These are phyloP conservation scores for Drechslerella coelobrocha DNA, from an alignment of 2,329 filamentous ascomycete genomes.

Conservation along the genomic window DNA sequence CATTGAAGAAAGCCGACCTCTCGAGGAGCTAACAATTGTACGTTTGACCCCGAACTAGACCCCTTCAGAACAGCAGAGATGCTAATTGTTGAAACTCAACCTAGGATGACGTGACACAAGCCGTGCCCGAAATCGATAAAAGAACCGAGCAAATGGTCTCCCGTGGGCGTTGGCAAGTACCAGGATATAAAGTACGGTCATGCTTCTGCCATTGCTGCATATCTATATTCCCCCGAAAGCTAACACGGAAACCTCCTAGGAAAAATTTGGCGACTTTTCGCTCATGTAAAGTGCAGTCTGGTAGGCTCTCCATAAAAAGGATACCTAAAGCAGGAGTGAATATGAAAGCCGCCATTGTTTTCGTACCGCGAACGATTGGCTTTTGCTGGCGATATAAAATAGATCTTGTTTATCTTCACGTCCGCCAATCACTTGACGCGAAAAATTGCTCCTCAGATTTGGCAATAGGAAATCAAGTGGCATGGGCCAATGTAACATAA, in stretches of 20 bases:
- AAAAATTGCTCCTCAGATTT: no score
- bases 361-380: no score
- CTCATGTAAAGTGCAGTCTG: slow-evolving; percentile 71
- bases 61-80: neutral
- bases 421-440: no score
- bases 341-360: slow-evolving; percentile 2
- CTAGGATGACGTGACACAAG: slow-evolving; percentile 91
- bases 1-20: slow-evolving; percentile 93
- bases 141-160: slow-evolving; percentile 92
- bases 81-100: slow-evolving; percentile 50
- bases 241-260: slow-evolving; percentile 67
- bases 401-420: no score
- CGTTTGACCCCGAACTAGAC: slow-evolving; percentile 61
- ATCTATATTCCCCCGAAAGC: neutral
- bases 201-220: neutral
- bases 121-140: slow-evolving; percentile 96
- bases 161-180: slow-evolving; percentile 97
- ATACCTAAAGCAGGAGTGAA: no score
- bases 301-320: neutral
- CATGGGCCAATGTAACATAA: no score
- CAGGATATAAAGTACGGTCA: slow-evolving; percentile 90
- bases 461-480: no score
- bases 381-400: no score
- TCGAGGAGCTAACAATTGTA: slow-evolving; percentile 97
- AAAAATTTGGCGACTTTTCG: slow-evolving; percentile 98